These are phyloP conservation scores for Ambrosia artemisiifolia DNA, from an alignment of 129 eudicot species.

Conservation along the genomic window DNA sequence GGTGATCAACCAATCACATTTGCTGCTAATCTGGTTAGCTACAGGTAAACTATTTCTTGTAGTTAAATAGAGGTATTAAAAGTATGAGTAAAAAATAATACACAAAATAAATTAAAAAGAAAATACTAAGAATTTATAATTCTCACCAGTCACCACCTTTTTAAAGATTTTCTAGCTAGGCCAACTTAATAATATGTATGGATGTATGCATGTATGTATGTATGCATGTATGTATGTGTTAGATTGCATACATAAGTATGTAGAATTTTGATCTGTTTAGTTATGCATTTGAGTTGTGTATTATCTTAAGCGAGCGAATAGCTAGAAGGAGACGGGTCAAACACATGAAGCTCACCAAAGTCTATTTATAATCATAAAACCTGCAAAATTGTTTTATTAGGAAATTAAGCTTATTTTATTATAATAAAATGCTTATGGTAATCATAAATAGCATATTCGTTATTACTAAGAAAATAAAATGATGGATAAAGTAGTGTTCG, in stretches of 20 bases:
- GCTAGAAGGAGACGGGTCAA: not conserved
- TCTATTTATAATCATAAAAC: not conserved
- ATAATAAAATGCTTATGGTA: not conserved
- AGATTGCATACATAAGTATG: no score
- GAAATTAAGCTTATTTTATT: not conserved
- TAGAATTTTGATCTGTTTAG: not conserved
- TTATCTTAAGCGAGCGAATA: not conserved
- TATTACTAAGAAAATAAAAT: not conserved
- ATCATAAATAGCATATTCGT: not conserved
- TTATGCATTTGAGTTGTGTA: not conserved
- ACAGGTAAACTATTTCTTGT: conserved; percentile 44
- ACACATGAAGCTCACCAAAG: not conserved
- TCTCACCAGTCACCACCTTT: no score
- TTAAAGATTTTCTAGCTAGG: no score
- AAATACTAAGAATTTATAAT: no score
- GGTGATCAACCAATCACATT: conserved; percentile 99
- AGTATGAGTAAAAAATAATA: no score
- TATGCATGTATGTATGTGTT: no score
- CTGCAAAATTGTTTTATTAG: not conserved
- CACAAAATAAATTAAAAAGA: no score
- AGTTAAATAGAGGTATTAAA: not conserved
- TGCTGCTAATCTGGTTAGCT: conserved; percentile 95
- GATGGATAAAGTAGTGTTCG: not conserved
- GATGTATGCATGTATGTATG: no score
- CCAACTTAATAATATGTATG: no score